A percentile compares a stretch with the other conserved stretches of the same genome.
Evolutionary conservation across 1,284 basidiomycete species (phyloP).

Genomic region (Ustilago shanxiensis): DNA sequence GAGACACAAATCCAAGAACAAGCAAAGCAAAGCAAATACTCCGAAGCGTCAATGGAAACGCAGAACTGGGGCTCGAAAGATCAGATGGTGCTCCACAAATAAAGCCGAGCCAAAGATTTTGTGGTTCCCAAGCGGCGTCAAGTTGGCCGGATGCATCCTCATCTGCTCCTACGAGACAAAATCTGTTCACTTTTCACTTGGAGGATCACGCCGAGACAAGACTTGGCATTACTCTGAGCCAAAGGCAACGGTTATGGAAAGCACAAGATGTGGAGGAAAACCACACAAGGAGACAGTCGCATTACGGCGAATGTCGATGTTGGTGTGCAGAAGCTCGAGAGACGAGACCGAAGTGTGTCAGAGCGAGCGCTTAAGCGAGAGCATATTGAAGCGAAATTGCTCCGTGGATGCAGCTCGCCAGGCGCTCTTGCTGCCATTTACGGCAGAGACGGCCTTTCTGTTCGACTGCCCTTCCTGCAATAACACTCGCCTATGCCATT

Average conservation of each 20-base stretch:
- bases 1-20: background rate
- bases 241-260: background rate
- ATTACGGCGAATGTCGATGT: background rate
- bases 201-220: slow-evolving; percentile 9
- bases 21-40: slow-evolving; percentile 1
- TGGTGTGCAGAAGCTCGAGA: background rate
- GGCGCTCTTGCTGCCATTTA: slow-evolving; percentile 4
- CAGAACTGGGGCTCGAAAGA: background rate
- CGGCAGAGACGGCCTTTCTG: slow-evolving; percentile 1
- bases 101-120: background rate
- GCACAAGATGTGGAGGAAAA: background rate
- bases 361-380: slow-evolving; percentile 34
- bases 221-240: slow-evolving; percentile 13
- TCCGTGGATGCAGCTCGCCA: slow-evolving; percentile 47
- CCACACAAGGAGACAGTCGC: background rate
- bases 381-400: slow-evolving; percentile 33
- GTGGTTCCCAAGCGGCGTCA: background rate
- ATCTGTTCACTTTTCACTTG: background rate
- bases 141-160: background rate
- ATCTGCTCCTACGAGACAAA: too few species aligned
- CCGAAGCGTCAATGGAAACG: background rate
- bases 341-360: slow-evolving; percentile 1
- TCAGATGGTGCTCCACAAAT: background rate
- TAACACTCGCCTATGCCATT: too few species aligned
- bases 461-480: too few species aligned